Evolutionary conservation across 495 filamentous ascomycete genomes (phyloP), one percentile per base, ranked within the genome.

Genomic region (Neurospora tetrasperma): DNA sequence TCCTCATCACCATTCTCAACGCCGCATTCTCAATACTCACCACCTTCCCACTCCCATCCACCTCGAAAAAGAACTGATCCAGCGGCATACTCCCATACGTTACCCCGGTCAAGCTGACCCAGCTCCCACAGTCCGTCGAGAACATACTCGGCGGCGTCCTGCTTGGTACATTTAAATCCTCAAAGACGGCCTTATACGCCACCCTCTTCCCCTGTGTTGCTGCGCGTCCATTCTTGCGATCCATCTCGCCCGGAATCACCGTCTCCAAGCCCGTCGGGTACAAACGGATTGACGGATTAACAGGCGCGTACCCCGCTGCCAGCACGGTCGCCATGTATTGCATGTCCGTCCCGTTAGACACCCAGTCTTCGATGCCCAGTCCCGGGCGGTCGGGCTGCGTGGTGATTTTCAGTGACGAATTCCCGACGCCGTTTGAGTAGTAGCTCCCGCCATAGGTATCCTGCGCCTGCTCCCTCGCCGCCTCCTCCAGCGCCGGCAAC

Each of bases 331-430:
- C 78, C 38, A 80, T 70, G 8, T 75, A 76, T n/a, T 76, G 71
- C 79, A 87, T 85, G 72, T 89, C 81, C 4, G 83, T 84, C 10
- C 85, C 83, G 71, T 88, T 87, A 75, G 82, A 85, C 1, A 85
- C 70, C 82, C 86, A 88, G 5, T 72, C 73, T n/a, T 83, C 78
- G 31, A 89, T 76, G 1, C 82, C 83, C 8, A 89, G 72, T 0
- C 86, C 87, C 0, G 85, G 85, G 7, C 82, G 74, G 12, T 79
- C 54, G 0, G 75, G 18, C 69, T 86, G 81, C 27, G 79, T 83
- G 1, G 72, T 76, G 12, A 88, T 66, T 0, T 77, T 73, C 16
- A 88, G 75, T 0, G 78, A 78, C 40, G 78, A 78, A 40, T 81
- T 79, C 5, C 73, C 14, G 27, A 27, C 27, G 16, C 38, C 42